Evolutionary conservation across 257 asterid species (phyloP).

Genomic region (Fraxinus cuspidata): DNA sequence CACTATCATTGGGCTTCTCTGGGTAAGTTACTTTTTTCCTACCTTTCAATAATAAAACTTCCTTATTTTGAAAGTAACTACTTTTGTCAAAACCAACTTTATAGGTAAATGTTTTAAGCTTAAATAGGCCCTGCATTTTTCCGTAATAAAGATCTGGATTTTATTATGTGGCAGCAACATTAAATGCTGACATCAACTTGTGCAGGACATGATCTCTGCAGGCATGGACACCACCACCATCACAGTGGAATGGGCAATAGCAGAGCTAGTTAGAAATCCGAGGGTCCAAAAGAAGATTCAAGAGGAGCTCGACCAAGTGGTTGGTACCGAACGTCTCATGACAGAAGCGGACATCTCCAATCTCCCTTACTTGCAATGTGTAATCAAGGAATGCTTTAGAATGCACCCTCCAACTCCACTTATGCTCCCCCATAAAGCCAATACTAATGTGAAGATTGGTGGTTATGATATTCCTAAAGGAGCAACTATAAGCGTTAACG

Average conservation of each 20-base stretch:
- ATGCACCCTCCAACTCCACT: conserved; percentile 85
- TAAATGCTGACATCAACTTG: background rate
- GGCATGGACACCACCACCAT: conserved; percentile 89
- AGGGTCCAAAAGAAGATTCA: conserved; percentile 83
- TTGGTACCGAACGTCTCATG: conserved; percentile 57
- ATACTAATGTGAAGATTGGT: conserved; percentile 56
- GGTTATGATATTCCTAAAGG: conserved; percentile 84
- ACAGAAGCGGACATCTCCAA: conserved; percentile 63
- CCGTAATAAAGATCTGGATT: background rate
- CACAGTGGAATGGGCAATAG: conserved; percentile 78
- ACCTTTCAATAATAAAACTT: background rate
- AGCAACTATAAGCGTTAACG: conserved; percentile 69
- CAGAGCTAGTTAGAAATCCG: conserved; percentile 75
- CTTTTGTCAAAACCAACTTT: no score
- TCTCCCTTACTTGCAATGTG: conserved; percentile 66
- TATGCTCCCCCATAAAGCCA: conserved; percentile 81
- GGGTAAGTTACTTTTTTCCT: conserved; percentile 45
- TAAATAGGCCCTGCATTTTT: background rate
- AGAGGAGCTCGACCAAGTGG: conserved; percentile 69
- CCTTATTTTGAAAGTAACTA: background rate
- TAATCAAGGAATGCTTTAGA: conserved; percentile 68
- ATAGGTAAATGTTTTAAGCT: background rate
- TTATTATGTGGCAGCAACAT: background rate
- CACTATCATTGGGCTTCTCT: conserved; percentile 71
- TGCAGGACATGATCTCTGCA: conserved; percentile 86